phyloP scores from a whole-genome alignment of 2,329 filamentous ascomycete species.

The Colletotrichum endophyticum region DNA sequence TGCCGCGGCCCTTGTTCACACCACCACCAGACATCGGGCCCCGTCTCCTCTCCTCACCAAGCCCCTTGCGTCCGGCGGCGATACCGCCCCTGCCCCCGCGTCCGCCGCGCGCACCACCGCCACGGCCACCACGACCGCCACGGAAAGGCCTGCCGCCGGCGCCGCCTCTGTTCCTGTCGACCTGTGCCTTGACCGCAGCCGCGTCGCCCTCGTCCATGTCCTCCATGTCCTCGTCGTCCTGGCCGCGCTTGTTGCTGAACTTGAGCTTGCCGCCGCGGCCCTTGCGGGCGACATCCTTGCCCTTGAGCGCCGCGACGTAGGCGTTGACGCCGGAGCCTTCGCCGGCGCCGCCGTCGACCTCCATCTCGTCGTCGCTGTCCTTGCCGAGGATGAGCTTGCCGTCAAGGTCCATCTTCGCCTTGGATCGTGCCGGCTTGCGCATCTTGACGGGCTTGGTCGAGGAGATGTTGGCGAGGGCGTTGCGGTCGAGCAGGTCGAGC shows the following conservation, averaged over 20 bases:
- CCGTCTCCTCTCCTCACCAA: slow-evolving; percentile 55
- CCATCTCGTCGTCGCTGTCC: slow-evolving; percentile 64
- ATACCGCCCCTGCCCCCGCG: slow-evolving; percentile 54
- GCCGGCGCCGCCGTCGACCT: slow-evolving; percentile 62
- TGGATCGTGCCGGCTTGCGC: slow-evolving; percentile 63
- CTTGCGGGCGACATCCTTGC: slow-evolving; percentile 68
- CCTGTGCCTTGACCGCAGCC: slow-evolving; percentile 56
- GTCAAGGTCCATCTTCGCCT: slow-evolving; percentile 75
- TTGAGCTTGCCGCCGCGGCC: slow-evolving; percentile 73
- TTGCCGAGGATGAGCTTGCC: slow-evolving; percentile 80
- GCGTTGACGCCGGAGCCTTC: slow-evolving; percentile 66
- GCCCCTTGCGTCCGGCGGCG: slow-evolving; percentile 49
- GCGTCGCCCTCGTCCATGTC: slow-evolving; percentile 60
- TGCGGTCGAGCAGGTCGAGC: slow-evolving; percentile 88
- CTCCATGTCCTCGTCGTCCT: slow-evolving; percentile 53
- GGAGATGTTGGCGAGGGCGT: slow-evolving; percentile 90
- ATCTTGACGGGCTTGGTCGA: slow-evolving; percentile 80
- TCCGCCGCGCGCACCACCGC: slow-evolving; percentile 36
- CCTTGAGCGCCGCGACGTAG: slow-evolving; percentile 72
- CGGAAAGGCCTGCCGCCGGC: slow-evolving; percentile 32
- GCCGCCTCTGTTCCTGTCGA: slow-evolving; percentile 36
- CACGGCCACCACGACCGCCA: slow-evolving; percentile 31
- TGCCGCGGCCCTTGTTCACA: slow-evolving; percentile 15
- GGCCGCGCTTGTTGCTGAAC: slow-evolving; percentile 67
- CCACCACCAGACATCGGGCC: slow-evolving; percentile 23